These are phyloP conservation scores for Endoconidiophora polonica DNA, from an alignment of 2,329 filamentous ascomycete genomes.

Conservation along the genomic window DNA sequence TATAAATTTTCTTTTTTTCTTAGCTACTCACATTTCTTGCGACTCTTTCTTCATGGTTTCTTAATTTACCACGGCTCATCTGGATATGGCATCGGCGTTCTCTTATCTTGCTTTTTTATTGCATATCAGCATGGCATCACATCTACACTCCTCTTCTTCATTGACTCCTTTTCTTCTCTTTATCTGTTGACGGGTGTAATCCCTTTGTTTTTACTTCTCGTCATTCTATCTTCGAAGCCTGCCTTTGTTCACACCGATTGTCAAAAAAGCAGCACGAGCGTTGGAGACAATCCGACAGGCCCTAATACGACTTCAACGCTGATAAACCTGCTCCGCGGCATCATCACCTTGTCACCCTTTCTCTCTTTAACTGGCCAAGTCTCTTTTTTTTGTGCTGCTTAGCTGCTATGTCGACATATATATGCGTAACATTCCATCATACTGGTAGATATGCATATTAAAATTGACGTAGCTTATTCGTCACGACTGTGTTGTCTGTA, in stretches of 20 bases:
- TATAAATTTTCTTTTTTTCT: not conserved
- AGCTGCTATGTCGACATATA: not conserved
- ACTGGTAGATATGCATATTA: not conserved
- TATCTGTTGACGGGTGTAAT: not conserved
- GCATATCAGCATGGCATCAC: slow-evolving; percentile 15
- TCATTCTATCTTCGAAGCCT: not conserved
- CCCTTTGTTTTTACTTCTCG: not conserved
- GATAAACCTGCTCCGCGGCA: not conserved
- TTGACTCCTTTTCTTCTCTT: not conserved
- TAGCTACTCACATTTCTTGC: not conserved
- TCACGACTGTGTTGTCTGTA: not conserved
- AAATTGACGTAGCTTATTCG: not conserved
- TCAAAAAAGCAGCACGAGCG: not conserved
- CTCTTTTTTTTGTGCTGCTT: not conserved
- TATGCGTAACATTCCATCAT: no score
- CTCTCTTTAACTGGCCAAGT: not conserved
- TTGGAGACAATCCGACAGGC: not conserved
- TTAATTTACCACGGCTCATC: slow-evolving; percentile 1
- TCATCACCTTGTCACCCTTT: not conserved
- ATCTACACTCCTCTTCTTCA: slow-evolving; percentile 1
- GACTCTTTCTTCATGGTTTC: not conserved
- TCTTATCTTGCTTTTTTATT: slow-evolving; percentile 15
- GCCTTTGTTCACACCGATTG: not conserved
- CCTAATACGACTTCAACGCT: not conserved
- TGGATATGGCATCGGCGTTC: slow-evolving; percentile 18